These are phyloP conservation scores for Apiospora saccharicola DNA, from an alignment of 2,329 filamentous ascomycete genomes.

Conservation along the genomic window DNA sequence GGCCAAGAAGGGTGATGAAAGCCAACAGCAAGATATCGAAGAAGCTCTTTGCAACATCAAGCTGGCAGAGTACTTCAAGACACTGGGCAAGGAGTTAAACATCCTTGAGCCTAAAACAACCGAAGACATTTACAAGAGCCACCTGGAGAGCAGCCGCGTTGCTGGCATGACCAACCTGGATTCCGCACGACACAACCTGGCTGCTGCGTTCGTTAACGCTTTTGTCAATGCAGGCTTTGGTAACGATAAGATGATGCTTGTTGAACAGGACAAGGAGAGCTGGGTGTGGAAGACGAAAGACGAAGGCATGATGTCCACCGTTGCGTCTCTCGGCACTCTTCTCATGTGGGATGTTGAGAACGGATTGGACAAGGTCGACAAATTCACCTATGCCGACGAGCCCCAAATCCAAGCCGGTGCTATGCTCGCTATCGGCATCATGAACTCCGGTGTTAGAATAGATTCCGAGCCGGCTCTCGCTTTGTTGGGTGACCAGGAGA, in stretches of 20 bases:
- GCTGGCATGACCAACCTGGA: slow-evolving; percentile 94
- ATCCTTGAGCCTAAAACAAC: slow-evolving; percentile 96
- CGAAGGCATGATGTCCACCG: slow-evolving; percentile 95
- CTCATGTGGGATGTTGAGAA: slow-evolving; percentile 93
- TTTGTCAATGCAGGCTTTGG: slow-evolving; percentile 97
- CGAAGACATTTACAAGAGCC: slow-evolving; percentile 99
- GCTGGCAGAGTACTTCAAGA: slow-evolving; percentile 91
- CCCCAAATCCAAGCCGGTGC: slow-evolving; percentile 88
- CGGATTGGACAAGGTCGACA: slow-evolving; percentile 92
- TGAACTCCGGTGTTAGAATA: slow-evolving; percentile 89
- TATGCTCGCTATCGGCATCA: slow-evolving; percentile 91
- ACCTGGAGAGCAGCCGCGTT: slow-evolving; percentile 93
- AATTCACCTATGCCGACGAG: slow-evolving; percentile 86
- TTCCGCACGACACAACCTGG: slow-evolving; percentile 93
- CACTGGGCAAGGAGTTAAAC: slow-evolving; percentile 93
- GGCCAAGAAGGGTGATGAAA: slow-evolving; percentile 64
- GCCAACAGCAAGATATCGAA: slow-evolving; percentile 74
- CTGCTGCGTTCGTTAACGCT: slow-evolving; percentile 94
- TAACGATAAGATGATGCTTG: slow-evolving; percentile 97
- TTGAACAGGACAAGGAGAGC: slow-evolving; percentile 84
- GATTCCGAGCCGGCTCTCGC: slow-evolving; percentile 92
- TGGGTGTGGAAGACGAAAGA: slow-evolving; percentile 99
- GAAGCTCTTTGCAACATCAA: slow-evolving; percentile 90
- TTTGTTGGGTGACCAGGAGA: slow-evolving; percentile 80
- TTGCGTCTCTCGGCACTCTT: slow-evolving; percentile 90